Conservation (phyloP, 768 basidiomycete genomes). For the Hericium alpestre region DNA sequence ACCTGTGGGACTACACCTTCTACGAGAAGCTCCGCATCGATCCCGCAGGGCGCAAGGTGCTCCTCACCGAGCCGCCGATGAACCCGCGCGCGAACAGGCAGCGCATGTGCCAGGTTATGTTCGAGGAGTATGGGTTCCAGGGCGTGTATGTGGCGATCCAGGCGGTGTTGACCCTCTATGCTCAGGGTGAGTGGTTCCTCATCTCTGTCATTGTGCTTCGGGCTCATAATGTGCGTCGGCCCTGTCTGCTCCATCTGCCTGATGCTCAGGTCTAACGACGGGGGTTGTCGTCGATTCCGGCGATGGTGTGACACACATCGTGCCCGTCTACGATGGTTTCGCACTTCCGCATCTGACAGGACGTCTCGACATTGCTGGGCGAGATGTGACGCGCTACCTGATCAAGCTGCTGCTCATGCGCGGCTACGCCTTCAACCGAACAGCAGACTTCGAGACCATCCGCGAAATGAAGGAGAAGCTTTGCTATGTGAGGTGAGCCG, state of each 20-base stretch:
- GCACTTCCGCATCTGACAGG: constrained; percentile 91
- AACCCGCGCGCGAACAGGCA: constrained; percentile 91
- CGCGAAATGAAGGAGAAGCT: constrained; percentile 98
- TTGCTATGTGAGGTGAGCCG: constrained; percentile 83
- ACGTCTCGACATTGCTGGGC: constrained; percentile 92
- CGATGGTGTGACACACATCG: constrained; percentile 98
- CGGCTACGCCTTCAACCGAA: constrained; percentile 99
- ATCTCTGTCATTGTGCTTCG: background rate
- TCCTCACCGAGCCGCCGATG: constrained; percentile 98
- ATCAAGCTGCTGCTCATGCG: constrained; percentile 99
- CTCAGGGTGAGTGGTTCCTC: constrained; percentile 65
- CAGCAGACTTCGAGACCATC: constrained; percentile 98
- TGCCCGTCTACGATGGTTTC: constrained; percentile 96
- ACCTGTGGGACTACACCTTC: constrained; percentile 98
- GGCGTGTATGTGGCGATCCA: constrained; percentile 98
- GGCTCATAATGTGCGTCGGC: background rate
- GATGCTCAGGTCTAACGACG: constrained; percentile 74
- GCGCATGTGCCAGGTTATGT: constrained; percentile 97
- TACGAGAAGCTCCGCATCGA: constrained; percentile 88
- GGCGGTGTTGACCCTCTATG: constrained; percentile 95
- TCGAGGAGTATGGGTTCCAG: constrained; percentile 94
- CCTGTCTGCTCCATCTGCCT: background rate
- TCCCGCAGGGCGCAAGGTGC: constrained; percentile 75
- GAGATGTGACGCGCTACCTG: constrained; percentile 96
- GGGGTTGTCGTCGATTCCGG: constrained; percentile 99